Evolutionary conservation across 345 rosid species (phyloP), one percentile per base, ranked within the genome.

Genomic region (Lepidium africanum): DNA sequence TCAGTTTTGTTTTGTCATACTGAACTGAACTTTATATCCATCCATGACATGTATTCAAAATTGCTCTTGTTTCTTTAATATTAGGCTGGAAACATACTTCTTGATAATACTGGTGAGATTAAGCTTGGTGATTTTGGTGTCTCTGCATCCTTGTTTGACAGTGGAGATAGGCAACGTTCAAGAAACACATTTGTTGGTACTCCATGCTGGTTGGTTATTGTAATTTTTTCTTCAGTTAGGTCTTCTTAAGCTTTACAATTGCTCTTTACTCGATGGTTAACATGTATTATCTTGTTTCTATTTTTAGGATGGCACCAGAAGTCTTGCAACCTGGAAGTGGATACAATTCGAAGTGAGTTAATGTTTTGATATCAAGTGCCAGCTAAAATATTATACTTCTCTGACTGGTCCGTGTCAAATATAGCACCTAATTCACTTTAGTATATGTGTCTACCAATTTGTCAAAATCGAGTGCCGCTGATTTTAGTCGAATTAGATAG

Each of bases 121-220:
- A 94, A 94, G 82, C 76, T 94, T 9, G 99, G 96, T 67, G 99
- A 94, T 82, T 91, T 94, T 73, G 99, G 99, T 51, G 97, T 94
- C 59, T 89, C 97, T 32, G 96, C 99, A 25, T 89, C 93, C 81
- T 86, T 94, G 67, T 94, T 89, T 76, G 97, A 89, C 76, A 87
- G 81, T 50, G 97, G 99, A 12, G 99, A 94, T 78, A 89, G 99
- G 82, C 95, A 87, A 67, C 96, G 99, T 33, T 78, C 83, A 77
- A 85, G 99, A 82, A 94, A 94, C 80, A 94, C 99, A 69, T 91
- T 94, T 85, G 99, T 91, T 63, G 99, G 99, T 36, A 94, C 97
- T 51, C 97, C 99, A 33, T 94, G 99, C 81, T 91, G 99, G 99
- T 91, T 83, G 67, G 77, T 42, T 77, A 36, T 69, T 73, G 58